These are phyloP conservation scores for Rutstroemia sp. DNA, from an alignment of 2,329 filamentous ascomycete species.

Conservation along the genomic window DNA sequence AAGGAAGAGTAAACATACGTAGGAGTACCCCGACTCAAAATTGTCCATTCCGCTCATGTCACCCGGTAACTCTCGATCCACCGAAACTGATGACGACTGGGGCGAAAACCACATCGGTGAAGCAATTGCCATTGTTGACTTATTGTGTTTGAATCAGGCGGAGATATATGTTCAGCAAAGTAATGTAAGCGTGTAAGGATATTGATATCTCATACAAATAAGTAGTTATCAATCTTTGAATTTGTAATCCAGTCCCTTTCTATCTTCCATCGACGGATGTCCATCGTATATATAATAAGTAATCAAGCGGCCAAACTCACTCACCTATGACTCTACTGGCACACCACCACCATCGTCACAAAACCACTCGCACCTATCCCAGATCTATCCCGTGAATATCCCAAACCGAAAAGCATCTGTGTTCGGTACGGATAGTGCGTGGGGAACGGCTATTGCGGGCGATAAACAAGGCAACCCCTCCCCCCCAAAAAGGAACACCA, in stretches of 20 bases:
- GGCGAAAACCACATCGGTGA: slow-evolving; percentile 5
- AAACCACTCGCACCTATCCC: too few relatives aligned
- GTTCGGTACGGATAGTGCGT: background rate
- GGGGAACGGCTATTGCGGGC: too few relatives aligned
- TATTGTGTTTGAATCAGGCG: background rate
- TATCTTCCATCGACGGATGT: background rate
- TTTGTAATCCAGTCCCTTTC: background rate
- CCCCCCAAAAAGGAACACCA: too few relatives aligned
- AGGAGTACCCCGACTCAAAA: slow-evolving; percentile 1
- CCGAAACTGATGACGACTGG: background rate
- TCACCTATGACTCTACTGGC: background rate
- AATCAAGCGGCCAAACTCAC: slow-evolving; percentile 1
- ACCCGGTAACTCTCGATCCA: slow-evolving; percentile 4
- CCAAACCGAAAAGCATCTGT: background rate
- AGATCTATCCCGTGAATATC: too few relatives aligned
- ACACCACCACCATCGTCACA: too few relatives aligned
- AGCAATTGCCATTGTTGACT: slow-evolving; percentile 3
- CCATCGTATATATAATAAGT: slow-evolving; percentile 6
- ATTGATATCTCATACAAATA: background rate
- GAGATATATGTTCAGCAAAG: background rate
- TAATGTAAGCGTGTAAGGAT: background rate
- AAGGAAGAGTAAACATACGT: slow-evolving; percentile 1
- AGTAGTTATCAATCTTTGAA: background rate
- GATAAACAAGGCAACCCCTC: background rate
- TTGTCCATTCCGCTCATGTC: background rate